Evolutionary conservation across 805 yeast genomes (phyloP), one percentile per base, ranked within the genome.

Genomic region (Kodamaea lidongshanica): DNA sequence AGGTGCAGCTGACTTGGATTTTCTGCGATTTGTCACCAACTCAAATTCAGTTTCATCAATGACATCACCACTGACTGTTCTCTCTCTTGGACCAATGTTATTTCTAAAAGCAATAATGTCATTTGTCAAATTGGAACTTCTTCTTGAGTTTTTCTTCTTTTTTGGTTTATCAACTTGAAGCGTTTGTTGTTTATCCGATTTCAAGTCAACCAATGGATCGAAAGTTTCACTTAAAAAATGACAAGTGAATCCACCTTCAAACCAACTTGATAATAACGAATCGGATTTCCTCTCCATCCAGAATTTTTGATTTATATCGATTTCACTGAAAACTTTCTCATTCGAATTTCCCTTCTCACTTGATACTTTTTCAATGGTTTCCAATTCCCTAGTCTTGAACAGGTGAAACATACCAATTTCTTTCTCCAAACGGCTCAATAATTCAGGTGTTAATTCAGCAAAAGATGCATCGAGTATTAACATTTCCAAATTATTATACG

Each of bases 401-500:
- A 40, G 37, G 23, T 48, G 49, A 19, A 62, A 52, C 23, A 50
- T 41, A 12, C 30, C 37, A 5, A 61, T 36, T 25, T 52, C 51
- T 7, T 27, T 27, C 29, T 64, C 69, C 10, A 63, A 30, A 28
- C 42, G 44, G 5, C 28, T 21, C 16, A 59, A 23, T 5, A 57
- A 16, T 1, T 53, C 56, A 11, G 35, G 35, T 5, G 58, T 55
- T 11, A 62, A 38, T 10, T 50, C 58, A 15, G 42, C 35, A 28
- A 60, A 43, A 6, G 47, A 25, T 2, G 48, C 36, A 32, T 76
- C 78, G 31, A 74, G 69, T 19, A 86, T 56, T 10, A 83, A 44
- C 3, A 74, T 46, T 17, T 77, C 86, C 33, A 82, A 55, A 48
- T 85, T 84, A 39, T 72, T 66, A 40, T 71, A 75, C 8, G 84